Percentiles rank a stretch among this genome's conserved stretches.
Conservation (phyloP, 2,329 filamentous ascomycete genomes). For the Aureobasidium sp. region DNA sequence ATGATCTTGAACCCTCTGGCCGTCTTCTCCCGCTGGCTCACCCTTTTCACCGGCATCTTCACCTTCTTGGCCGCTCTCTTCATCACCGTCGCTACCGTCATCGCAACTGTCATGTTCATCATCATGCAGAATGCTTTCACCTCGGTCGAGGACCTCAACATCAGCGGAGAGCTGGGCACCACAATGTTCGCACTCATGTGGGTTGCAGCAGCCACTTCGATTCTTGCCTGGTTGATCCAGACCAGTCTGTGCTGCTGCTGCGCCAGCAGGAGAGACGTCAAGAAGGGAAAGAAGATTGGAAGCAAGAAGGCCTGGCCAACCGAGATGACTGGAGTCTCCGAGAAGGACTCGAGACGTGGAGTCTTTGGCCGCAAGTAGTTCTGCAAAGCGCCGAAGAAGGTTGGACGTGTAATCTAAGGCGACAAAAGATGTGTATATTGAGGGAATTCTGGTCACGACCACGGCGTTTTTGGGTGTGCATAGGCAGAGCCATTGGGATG, state of each 20-base stretch:
- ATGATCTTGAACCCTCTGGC: constrained; percentile 55
- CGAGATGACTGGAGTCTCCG: constrained; percentile 12
- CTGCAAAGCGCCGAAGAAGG: neutral
- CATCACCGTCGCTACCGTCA: constrained; percentile 58
- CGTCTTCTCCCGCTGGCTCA: constrained; percentile 44
- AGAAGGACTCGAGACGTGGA: constrained; percentile 14
- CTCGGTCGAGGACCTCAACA: constrained; percentile 63
- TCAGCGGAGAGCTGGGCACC: constrained; percentile 57
- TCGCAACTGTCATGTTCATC: constrained; percentile 76
- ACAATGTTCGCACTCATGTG: constrained; percentile 87
- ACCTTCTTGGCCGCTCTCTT: constrained; percentile 59
- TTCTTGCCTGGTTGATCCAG: constrained; percentile 64
- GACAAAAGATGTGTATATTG: neutral
- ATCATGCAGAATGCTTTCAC: constrained; percentile 72
- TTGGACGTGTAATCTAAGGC: neutral
- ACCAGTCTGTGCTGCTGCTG: constrained; percentile 72
- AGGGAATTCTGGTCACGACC: neutral
- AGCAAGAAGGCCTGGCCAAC: constrained; percentile 18
- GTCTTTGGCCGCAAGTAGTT: constrained; percentile 14
- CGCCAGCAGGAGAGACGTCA: constrained; percentile 46
- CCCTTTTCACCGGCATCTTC: constrained; percentile 58
- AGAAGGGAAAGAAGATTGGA: constrained; percentile 38
- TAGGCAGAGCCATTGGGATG: neutral
- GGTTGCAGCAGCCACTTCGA: constrained; percentile 59
- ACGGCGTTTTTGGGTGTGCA: neutral